Percentiles rank a stretch among this genome's conserved stretches.
Conservation (phyloP, 2,329 filamentous ascomycete species). For the Microsporum ferrugineum region DNA sequence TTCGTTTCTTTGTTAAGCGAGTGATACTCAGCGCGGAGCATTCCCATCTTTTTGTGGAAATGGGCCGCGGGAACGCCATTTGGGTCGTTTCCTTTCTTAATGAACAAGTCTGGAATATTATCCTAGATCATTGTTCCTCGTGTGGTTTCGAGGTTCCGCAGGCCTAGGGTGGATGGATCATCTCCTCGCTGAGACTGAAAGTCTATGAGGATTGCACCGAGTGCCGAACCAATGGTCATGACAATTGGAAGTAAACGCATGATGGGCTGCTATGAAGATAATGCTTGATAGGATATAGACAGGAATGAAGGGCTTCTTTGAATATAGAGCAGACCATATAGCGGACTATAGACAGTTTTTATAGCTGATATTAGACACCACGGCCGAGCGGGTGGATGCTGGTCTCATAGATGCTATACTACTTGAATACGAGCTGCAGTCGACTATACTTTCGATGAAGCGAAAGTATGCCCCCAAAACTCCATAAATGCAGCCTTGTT, state of each 20-base stretch:
- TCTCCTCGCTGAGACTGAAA: conserved; percentile 9
- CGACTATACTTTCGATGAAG: not conserved
- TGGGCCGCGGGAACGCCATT: conserved; percentile 8
- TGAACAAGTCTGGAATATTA: conserved; percentile 10
- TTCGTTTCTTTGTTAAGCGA: conserved; percentile 8
- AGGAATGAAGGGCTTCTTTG: not conserved
- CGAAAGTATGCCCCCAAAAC: not conserved
- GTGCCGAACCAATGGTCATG: not conserved
- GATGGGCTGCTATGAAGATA: not conserved
- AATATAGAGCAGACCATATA: not conserved
- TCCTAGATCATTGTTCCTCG: conserved; percentile 6
- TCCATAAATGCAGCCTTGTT: not conserved
- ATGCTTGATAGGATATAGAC: not conserved
- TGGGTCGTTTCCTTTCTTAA: conserved; percentile 9
- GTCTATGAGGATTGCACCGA: conserved; percentile 8
- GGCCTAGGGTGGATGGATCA: conserved; percentile 8
- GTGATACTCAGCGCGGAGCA: conserved; percentile 11
- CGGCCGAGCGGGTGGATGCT: not conserved
- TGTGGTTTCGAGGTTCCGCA: conserved; percentile 10
- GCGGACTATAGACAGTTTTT: not conserved
- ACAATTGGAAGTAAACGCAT: conserved; percentile 9
- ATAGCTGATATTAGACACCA: not conserved
- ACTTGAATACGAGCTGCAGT: not conserved
- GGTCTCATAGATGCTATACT: not conserved
- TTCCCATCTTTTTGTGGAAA: conserved; percentile 10